These are phyloP conservation scores for Phytophthora sansomeana DNA, from an alignment of 352 stramenopile species.

Conservation along the genomic window DNA sequence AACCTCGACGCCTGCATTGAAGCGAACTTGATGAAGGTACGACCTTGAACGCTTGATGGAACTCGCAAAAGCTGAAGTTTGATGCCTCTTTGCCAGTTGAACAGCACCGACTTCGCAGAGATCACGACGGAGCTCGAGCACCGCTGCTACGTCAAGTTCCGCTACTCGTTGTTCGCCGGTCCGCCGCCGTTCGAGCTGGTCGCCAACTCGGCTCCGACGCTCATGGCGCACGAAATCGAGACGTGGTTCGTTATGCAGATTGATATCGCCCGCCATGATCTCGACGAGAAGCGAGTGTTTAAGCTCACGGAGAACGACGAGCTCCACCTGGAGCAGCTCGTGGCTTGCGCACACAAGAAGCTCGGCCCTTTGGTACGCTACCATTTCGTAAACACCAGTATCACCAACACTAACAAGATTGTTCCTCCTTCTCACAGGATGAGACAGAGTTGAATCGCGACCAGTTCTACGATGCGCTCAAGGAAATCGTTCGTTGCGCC, in stretches of 20 bases:
- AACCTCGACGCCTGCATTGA: slow-evolving; percentile 41
- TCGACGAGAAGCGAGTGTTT: slow-evolving; percentile 23
- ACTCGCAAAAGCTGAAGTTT: no score
- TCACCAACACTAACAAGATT: neutral
- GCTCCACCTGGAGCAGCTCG: slow-evolving; percentile 30
- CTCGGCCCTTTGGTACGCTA: slow-evolving; percentile 33
- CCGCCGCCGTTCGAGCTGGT: slow-evolving; percentile 54
- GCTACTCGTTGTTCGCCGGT: slow-evolving; percentile 53
- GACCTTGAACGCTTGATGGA: neutral
- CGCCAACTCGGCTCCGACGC: slow-evolving; percentile 24
- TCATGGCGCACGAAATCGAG: slow-evolving; percentile 24
- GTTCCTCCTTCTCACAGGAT: slow-evolving; percentile 2
- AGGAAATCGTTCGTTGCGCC: slow-evolving; percentile 15
- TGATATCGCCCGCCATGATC: slow-evolving; percentile 27
- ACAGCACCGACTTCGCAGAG: slow-evolving; percentile 27
- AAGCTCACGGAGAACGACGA: slow-evolving; percentile 21
- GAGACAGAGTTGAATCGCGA: slow-evolving; percentile 20
- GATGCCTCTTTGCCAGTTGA: neutral
- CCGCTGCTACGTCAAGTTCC: slow-evolving; percentile 60
- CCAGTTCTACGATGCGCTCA: slow-evolving; percentile 24
- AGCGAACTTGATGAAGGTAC: slow-evolving; percentile 25
- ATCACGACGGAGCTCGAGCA: slow-evolving; percentile 31
- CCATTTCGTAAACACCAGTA: no score
- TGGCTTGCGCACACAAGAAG: slow-evolving; percentile 30
- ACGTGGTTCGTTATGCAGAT: slow-evolving; percentile 45